Evolutionary conservation across 225 moss, liverwort and hornwort genomes (phyloP).

Genomic region (Marchantia paleacea): DNA sequence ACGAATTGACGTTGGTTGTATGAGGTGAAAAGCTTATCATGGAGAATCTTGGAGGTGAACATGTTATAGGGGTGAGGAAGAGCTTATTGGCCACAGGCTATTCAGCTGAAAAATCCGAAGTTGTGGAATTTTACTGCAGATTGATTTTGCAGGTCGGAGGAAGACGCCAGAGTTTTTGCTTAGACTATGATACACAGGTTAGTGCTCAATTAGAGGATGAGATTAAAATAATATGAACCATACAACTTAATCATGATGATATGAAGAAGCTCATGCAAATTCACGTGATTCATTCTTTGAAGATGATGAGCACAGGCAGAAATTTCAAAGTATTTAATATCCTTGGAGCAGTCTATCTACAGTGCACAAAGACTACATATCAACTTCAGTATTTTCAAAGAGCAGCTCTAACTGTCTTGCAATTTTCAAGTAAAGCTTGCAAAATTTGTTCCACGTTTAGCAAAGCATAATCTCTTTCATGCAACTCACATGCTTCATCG

Average conservation of each 20-base stretch:
- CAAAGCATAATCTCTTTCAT: too few relatives aligned
- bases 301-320: background rate
- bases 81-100: background rate
- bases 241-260: background rate
- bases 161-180: background rate
- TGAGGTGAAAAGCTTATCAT: too few relatives aligned
- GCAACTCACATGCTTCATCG: background rate
- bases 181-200: background rate
- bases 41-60: background rate
- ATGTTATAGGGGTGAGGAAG: background rate
- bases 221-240: background rate
- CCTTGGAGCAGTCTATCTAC: background rate
- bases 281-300: background rate
- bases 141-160: background rate
- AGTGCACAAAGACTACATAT: background rate
- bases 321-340: background rate
- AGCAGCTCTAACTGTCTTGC: background rate
- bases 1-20: too few relatives aligned
- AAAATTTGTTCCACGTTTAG: too few relatives aligned
- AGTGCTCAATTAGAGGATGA: background rate
- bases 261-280: background rate
- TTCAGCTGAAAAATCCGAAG: too few relatives aligned
- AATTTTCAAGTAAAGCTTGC: background rate
- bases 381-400: background rate
- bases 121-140: too few relatives aligned